phyloP scores from a whole-genome alignment of 768 basidiomycete genomes.

The Pleurotus platypus region DNA sequence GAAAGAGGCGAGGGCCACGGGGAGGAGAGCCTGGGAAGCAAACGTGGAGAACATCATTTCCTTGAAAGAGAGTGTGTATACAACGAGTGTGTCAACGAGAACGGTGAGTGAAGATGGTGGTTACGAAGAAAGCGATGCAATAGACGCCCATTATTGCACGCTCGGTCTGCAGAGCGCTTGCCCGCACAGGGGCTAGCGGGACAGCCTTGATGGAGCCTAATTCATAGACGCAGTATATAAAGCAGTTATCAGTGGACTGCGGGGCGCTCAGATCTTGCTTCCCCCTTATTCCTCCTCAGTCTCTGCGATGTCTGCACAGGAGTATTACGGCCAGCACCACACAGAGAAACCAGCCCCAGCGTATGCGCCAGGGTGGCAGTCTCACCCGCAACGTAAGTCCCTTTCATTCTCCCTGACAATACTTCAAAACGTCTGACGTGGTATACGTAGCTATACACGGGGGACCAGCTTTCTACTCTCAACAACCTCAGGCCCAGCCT shows the following conservation, averaged over 20 bases:
- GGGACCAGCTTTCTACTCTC: background rate
- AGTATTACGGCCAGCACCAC: background rate
- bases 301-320: background rate
- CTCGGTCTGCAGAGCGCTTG: too few species aligned
- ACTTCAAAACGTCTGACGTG: background rate
- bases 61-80: too few species aligned
- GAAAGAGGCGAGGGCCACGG: background rate
- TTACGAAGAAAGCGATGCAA: too few species aligned
- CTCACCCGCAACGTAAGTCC: background rate
- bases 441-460: background rate
- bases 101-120: too few species aligned
- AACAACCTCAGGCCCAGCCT: constrained; percentile 9
- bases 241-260: background rate
- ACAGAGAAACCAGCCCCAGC: constrained; percentile 4
- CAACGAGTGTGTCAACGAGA: too few species aligned
- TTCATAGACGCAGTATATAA: too few species aligned
- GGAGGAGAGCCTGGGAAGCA: background rate
- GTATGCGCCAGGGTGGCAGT: constrained; percentile 3
- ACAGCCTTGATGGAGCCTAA: too few species aligned
- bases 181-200: too few species aligned
- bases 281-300: background rate
- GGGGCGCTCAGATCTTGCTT: background rate
- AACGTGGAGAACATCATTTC: too few species aligned
- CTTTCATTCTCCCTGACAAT: background rate
- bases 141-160: too few species aligned